Conservation (phyloP, 176 grass and related monocot species). For the Olyra latifolia region DNA sequence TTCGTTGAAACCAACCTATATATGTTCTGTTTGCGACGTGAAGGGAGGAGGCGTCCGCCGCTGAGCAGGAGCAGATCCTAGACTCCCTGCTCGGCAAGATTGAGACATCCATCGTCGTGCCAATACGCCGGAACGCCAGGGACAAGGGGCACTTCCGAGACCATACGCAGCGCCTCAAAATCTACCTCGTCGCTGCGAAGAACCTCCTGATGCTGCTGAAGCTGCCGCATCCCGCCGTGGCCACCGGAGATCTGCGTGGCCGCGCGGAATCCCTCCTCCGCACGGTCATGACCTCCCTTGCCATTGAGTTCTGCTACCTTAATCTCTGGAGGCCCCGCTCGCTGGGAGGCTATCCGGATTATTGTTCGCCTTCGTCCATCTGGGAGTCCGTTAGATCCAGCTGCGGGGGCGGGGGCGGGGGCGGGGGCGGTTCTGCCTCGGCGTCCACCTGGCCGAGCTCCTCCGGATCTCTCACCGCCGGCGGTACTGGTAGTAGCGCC, state of each 20-base stretch:
- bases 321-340: not conserved
- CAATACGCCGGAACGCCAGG: not conserved
- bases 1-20: too few relatives aligned
- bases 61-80: too few relatives aligned
- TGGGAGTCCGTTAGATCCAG: not conserved
- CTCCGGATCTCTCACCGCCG: not conserved
- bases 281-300: not conserved
- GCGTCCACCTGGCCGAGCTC: too few relatives aligned
- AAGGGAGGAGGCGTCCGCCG: not conserved
- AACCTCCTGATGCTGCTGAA: not conserved
- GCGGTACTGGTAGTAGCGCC: not conserved
- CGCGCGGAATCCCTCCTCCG: not conserved
- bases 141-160: not conserved
- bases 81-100: not conserved
- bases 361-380: conserved; percentile 1
- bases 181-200: not conserved
- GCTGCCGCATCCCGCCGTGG: not conserved
- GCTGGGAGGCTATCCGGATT: not conserved
- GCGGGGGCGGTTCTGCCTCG: too few relatives aligned
- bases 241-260: not conserved
- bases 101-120: not conserved
- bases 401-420: not conserved
- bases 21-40: not conserved
- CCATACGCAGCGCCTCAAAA: not conserved
- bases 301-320: not conserved